Base-by-base conservation (phyloP, 768 basidiomycete genomes). In the Leccinum incarnatum region DNA sequence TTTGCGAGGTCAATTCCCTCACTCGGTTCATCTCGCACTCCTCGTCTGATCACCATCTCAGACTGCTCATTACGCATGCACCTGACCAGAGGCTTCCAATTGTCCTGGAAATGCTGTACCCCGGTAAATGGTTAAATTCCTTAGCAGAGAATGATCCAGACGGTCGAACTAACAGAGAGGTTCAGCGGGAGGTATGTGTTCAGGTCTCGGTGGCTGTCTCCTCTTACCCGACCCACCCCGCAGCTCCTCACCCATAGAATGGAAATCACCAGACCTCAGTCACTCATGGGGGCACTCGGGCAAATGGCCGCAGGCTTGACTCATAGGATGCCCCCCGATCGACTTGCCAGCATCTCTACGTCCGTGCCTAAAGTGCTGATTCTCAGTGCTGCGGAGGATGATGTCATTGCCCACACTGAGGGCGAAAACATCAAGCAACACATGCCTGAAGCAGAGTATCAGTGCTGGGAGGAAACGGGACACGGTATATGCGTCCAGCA, bases 301-400 rank as follows among this genome's bases (percentile, higher is more conserved):
- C 93, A 94, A 69, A 85, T 89, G 83, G 77, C 75, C 14, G 89
- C 91, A 1, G 85, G 66, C 0, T 61, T 89, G 1, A 87, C 85
- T 0, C 90, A 93, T 67, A 66, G 79, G 54, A 84, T 91, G 62
- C 66, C 74, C 5, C 71, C 79, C 0, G 76, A 76, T 0, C 78
- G 81, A 5, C 76, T 88, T 19, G 71, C 72, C 12, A 67, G 59
- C 36, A 81, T 90, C 48, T 82, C 84, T 0, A 67, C 71, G 0
- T 74, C 76, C 4, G 81, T 92, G 21, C 86, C 89, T 11, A 90
- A 89, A 67, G 78, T 91, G 8, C 64, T 79, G 30, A 85, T 83
- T 36, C 66, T 91, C n/a, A 88, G 86, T 0, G 91, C 88, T 2
- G 84, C 88, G 58, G 70, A 83, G 2, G 91, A 92, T 65, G 61